A percentile compares a stretch with the other conserved stretches of the same genome.
Conservation (phyloP, 2,329 filamentous ascomycete genomes). For the Ramularia collo-cygni region DNA sequence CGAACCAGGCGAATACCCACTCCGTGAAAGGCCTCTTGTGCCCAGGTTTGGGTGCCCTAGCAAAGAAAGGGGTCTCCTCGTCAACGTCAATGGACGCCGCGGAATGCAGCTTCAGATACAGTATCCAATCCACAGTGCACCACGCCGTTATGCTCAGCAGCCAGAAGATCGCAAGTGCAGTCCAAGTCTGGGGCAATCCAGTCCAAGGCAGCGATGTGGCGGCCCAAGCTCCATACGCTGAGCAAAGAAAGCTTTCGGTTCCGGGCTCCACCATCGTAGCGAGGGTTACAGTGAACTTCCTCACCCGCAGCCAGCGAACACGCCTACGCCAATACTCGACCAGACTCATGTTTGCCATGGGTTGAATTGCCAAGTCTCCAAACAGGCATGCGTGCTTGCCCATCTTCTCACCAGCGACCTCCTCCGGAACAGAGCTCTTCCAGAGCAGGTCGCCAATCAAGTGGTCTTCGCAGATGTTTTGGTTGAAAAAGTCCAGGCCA, state of each 20-base stretch:
- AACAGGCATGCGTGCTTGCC: conserved; percentile 77
- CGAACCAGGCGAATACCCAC: conserved; percentile 80
- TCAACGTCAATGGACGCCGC: conserved; percentile 65
- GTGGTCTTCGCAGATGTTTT: conserved; percentile 97
- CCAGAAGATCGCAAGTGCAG: conserved; percentile 60
- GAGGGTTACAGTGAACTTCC: conserved; percentile 85
- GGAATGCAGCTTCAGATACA: conserved; percentile 69
- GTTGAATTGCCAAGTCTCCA: conserved; percentile 84
- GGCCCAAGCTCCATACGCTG: conserved; percentile 70
- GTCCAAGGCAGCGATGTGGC: conserved; percentile 66
- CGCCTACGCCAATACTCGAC: conserved; percentile 70
- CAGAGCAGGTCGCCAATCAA: conserved; percentile 89
- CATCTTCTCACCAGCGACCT: conserved; percentile 39
- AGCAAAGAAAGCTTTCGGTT: conserved; percentile 81
- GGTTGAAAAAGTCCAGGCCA: conserved; percentile 87
- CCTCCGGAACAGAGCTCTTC: conserved; percentile 52
- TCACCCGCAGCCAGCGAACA: conserved; percentile 82
- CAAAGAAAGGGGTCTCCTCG: conserved; percentile 67
- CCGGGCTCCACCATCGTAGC: conserved; percentile 91
- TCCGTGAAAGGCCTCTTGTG: conserved; percentile 52
- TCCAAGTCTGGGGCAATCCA: conserved; percentile 59
- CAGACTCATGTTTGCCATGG: conserved; percentile 74
- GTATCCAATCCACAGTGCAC: conserved; percentile 67
- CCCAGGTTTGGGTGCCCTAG: conserved; percentile 43
- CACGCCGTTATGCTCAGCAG: conserved; percentile 57